Evolutionary conservation across 2,329 filamentous ascomycete species (phyloP), one percentile per base, ranked within the genome.

Genomic region (Xylariaceae sp.): DNA sequence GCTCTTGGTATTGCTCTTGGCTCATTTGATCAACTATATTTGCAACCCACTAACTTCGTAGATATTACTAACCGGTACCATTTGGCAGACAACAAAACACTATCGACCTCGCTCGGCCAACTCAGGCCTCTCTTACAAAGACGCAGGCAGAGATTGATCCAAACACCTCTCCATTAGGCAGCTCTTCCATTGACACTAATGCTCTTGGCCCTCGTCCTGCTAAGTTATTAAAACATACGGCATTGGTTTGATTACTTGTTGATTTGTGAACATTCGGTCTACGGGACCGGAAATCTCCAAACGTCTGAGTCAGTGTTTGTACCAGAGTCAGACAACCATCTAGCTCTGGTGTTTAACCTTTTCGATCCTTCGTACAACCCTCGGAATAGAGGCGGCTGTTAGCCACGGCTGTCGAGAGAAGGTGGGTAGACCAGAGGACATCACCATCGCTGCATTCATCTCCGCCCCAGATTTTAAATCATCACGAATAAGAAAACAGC

Each of bases 1-100:
- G 9, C 34, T 47, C 46, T 51, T 43, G 36, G 52, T 51, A 47
- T 41, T 58, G 28, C 31, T 54, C 46, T 54, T 28, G 16, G 28
- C 39, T 37, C 28, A 26, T 41, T 34, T 9, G 11, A 34, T 16
- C 17, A 24, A 8, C 21, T 37, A 26, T 48, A 41, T 21, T 19
- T n/a, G 33, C 36, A 17, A 31, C 43, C 26, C 16, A 21, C 43
- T 41, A 43, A 41, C 23, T 53, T 36, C 21, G 34, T 48, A 36
- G 26, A 31, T 16, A 26, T 36, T 34, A 39, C n/a, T n/a, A n/a
- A n/a, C n/a, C n/a, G n/a, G n/a, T n/a, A n/a, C n/a, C n/a, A n/a
- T n/a, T n/a, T n/a, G n/a, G n/a, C n/a, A n/a, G n/a, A n/a, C n/a
- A n/a, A n/a, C n/a, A n/a, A 45, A 37, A 33, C 26, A 45, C 24